Conservation (phyloP, 1,139 yeast genomes). For the Yamadazyma buinensis region DNA sequence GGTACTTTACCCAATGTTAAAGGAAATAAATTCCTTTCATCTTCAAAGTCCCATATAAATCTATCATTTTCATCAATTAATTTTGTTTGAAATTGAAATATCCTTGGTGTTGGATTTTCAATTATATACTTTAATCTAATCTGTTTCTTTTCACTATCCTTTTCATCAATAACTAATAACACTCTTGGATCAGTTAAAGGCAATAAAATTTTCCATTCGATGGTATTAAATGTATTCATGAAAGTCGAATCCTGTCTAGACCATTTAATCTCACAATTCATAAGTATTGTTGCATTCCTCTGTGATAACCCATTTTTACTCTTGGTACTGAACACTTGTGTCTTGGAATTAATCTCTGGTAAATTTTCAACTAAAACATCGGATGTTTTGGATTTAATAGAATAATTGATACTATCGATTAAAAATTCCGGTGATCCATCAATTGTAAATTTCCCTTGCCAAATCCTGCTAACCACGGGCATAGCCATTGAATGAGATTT, state of each 20-base stretch:
- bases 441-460: conserved; percentile 36
- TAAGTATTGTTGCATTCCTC: conserved; percentile 33
- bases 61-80: conserved; percentile 20
- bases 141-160: conserved; percentile 12
- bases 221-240: conserved; percentile 19
- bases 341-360: conserved; percentile 2
- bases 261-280: conserved; percentile 31
- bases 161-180: conserved; percentile 32
- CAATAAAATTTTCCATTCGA: conserved; percentile 47
- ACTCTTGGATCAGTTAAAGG: conserved; percentile 73
- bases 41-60: conserved; percentile 28
- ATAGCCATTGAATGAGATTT: conserved; percentile 18
- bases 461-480: conserved; percentile 45
- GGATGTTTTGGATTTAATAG: conserved; percentile 25
- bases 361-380: conserved; percentile 26
- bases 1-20: conserved; percentile 37
- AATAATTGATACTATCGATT: conserved; percentile 19
- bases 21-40: conserved; percentile 24
- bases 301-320: conserved; percentile 40
- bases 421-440: conserved; percentile 6
- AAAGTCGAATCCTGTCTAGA: conserved; percentile 16
- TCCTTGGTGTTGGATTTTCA: conserved; percentile 72
- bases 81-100: conserved; percentile 59
- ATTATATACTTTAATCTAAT: conserved; percentile 45
- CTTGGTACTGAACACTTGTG: conserved; percentile 29